Base-by-base conservation (phyloP, 1,139 yeast genomes). In the Geotrichum phurueaensis region DNA sequence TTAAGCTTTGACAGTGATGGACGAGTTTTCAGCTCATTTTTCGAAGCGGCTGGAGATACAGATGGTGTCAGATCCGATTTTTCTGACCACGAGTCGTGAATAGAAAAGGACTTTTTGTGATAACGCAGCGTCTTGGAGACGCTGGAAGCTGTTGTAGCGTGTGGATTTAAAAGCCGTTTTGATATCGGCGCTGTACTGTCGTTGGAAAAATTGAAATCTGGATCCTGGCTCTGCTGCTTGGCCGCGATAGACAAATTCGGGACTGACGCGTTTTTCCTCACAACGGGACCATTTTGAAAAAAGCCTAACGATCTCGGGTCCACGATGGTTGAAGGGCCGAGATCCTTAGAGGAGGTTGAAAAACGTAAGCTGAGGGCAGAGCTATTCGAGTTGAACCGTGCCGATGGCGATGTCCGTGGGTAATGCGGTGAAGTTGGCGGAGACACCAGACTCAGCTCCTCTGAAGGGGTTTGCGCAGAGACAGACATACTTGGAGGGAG, bases 281-380 rank as follows among this genome's bases (percentile, higher is more conserved):
- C 58, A 9, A 59, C 53, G 10, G 57, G 57, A 55, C 49, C 33
- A 12, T 33, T 59, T 36, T 55, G 61, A 48, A 59, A 59, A 39
- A 55, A 52, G 13, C 61, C 61, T 3, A 55, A 27, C 23, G 58
- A 54, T 51, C 61, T 29, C 13, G 61, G 61, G 50, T 59, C 61
- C 36, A 54, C 55, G 22, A 55, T n/a, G 4, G 58, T 39, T 1
- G 29, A 39, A 7, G n/a, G 5, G 47, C 47, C 47, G 7, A 39
- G 20, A 5, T 39, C n/a, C 2, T 39, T 39, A 10, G 47, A 39
- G 18, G 47, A 39, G 22, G 47, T 39, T 39, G 47, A 39, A n/a
- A 39, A 39, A 7, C 47, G 47, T 10, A 39, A n/a, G 7, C 47
- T 39, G 9, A 22, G 2, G 9, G 22, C 18, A n/a, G 47, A n/a